Evolutionary conservation across 768 basidiomycete species (phyloP), one percentile per base, ranked within the genome.

Genomic region (Suillus americanus): DNA sequence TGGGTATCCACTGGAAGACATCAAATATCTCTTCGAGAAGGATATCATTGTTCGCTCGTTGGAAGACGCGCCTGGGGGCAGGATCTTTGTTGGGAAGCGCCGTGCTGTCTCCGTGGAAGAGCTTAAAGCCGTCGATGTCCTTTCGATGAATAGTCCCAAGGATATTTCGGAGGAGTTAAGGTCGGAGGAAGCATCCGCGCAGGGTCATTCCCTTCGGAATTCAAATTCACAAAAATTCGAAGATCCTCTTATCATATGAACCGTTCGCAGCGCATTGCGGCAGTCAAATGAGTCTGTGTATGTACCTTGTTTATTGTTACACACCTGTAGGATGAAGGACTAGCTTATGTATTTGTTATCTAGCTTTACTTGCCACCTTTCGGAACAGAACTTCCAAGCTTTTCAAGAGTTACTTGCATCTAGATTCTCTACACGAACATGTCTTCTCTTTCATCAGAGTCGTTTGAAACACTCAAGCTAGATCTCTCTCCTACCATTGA

Each of bases 1-100:
- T 20, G 76, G 78, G 14, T 73, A 78, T 28, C 73, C 77, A 41
- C 72, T 81, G 35, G 80, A 81, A 71, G 78, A 81, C 41, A 70
- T 81, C 50, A 67, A 65, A 35, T 75, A 68, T 63, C 41, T 81
- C 25, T 80, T 81, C 41, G 76, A 78, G 60, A 65, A 67, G 62
- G 74, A 79, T 3, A 54, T 72, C 20, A 69, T 75, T 63, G 38
- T 75, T 35, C 64, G 78, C 35, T 71, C 69, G 28, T 53, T 78
- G 23, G 65, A 74, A 62, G 77, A 79, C 20, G 76, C 78, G 1
- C 78, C 77, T 3, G 74, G 75, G 2, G 77, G 78, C 4, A 60
- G 66, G 23, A 61, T 75, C 53, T 65, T 78, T 23, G 67, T 75
- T 1, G 66, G 71, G 30, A 57, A 48, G 43, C 70, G 68, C 25